Percentiles rank a stretch among this genome's conserved stretches.
phyloP scores from a whole-genome alignment of 164 flowering plant genomes.

The Euptelea pleiosperma region DNA sequence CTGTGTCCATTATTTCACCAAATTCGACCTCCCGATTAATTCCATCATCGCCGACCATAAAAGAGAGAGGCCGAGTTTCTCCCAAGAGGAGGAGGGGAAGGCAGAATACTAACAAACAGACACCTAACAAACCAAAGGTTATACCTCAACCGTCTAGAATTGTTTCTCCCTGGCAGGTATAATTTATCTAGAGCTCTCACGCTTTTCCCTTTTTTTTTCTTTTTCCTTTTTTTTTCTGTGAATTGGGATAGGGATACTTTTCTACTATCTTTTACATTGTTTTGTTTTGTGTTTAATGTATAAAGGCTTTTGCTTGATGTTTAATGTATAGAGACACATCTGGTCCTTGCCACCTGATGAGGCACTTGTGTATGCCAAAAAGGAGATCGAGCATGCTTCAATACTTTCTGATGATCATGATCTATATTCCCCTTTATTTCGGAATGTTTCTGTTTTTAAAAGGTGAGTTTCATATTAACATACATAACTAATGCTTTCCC shows the following conservation, averaged over 20 bases:
- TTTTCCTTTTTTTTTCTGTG: not conserved
- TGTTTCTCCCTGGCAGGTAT: conserved; percentile 39
- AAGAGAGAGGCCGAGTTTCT: conserved; percentile 6
- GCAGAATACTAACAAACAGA: conserved; percentile 13
- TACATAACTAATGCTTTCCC: not conserved
- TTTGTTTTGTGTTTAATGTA: not conserved
- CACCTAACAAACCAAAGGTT: conserved; percentile 11
- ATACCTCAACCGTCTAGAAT: conserved; percentile 27
- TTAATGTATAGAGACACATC: conserved; percentile 39
- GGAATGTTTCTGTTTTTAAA: conserved; percentile 60
- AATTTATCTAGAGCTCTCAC: not conserved
- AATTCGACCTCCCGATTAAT: conserved; percentile 27
- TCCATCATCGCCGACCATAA: conserved; percentile 14
- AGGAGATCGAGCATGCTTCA: conserved; percentile 55
- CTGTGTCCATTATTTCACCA: conserved; percentile 23
- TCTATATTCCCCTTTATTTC: conserved; percentile 60
- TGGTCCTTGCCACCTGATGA: conserved; percentile 56
- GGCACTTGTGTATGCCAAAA: conserved; percentile 63
- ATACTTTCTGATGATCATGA: conserved; percentile 53
- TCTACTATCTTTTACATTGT: not conserved
- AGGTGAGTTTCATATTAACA: conserved; percentile 39
- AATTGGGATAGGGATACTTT: not conserved
- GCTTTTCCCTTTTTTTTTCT: not conserved
- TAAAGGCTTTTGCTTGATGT: not conserved
- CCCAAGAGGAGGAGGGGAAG: conserved; percentile 19